These are phyloP conservation scores for Clarkia xantiana DNA, from an alignment of 345 rosid species.

Conservation along the genomic window DNA sequence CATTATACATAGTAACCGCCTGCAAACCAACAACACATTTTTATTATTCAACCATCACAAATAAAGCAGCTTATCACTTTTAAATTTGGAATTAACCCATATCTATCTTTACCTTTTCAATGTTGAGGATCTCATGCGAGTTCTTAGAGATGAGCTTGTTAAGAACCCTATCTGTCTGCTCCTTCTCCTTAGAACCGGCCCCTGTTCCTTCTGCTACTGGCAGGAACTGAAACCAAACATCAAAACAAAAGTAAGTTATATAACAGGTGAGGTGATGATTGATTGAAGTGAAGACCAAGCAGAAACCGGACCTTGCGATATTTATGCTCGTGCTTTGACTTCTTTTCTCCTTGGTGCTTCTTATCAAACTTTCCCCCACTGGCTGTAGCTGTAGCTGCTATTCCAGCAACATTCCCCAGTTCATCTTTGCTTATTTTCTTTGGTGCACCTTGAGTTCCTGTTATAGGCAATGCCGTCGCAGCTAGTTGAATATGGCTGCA, in stretches of 20 bases:
- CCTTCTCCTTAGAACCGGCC: conserved; percentile 45
- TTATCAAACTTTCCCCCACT: conserved; percentile 97
- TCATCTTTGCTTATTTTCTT: conserved; percentile 57
- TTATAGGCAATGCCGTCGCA: conserved; percentile 72
- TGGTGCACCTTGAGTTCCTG: conserved; percentile 54
- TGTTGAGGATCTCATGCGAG: conserved; percentile 75
- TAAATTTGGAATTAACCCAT: not conserved
- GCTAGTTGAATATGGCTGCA: conserved; percentile 84
- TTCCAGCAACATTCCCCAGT: conserved; percentile 70
- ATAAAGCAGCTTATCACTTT: not conserved
- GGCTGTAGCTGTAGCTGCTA: conserved; percentile 78
- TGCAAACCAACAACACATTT: conserved; percentile 6
- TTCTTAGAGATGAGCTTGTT: conserved; percentile 68
- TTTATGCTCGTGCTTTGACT: conserved; percentile 63
- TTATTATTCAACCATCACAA: not conserved
- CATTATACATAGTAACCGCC: conserved; percentile 78
- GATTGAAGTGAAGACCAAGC: too few species aligned
- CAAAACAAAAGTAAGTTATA: not conserved
- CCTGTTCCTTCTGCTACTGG: conserved; percentile 66
- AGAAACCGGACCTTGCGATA: conserved; percentile 58
- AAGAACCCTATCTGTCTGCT: conserved; percentile 69
- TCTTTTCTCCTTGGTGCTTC: conserved; percentile 72
- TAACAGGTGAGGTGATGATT: too few species aligned
- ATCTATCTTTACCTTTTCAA: conserved; percentile 38
- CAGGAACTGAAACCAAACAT: conserved; percentile 36